phyloP scores from a whole-genome alignment of 1,284 basidiomycete species.

The Vanrija pseudolonga region DNA sequence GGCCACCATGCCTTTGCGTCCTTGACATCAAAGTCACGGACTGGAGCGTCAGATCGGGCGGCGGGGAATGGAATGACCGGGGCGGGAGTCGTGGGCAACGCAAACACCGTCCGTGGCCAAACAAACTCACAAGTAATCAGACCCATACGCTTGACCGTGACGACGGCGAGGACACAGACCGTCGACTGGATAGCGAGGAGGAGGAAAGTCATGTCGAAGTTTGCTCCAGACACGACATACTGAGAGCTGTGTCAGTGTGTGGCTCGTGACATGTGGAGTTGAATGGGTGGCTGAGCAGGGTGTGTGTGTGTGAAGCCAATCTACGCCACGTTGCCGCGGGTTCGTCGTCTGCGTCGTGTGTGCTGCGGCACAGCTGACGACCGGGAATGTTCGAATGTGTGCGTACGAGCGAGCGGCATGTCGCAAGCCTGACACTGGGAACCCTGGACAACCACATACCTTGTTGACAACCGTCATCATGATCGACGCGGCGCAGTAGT shows the following conservation, averaged over 20 bases:
- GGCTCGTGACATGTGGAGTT: not conserved
- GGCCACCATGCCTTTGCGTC: conserved; percentile 94
- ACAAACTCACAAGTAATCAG: conserved; percentile 65
- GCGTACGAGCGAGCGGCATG: not conserved
- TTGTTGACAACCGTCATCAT: conserved; percentile 99
- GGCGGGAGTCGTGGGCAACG: not conserved
- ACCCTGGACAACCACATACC: conserved; percentile 50
- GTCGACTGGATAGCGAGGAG: conserved; percentile 86
- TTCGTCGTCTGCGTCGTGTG: too few relatives aligned
- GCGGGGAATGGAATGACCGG: not conserved
- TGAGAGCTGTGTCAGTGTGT: conserved; percentile 40
- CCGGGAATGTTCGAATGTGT: too few relatives aligned
- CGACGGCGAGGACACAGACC: conserved; percentile 78
- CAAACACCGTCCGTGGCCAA: not conserved
- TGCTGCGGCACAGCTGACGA: too few relatives aligned
- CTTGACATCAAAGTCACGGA: conserved; percentile 75
- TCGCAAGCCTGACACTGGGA: not conserved
- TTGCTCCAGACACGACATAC: conserved; percentile 89
- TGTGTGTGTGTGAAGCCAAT: not conserved
- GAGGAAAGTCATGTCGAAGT: conserved; percentile 97
- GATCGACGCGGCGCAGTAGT: conserved; percentile 92
- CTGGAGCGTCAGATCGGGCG: conserved; percentile 18
- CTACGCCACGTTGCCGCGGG: not conserved
- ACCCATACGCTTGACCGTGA: conserved; percentile 68
- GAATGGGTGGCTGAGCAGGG: not conserved